Percentiles rank a stretch among this genome's conserved stretches.
Conservation (phyloP, 2,329 filamentous ascomycete genomes). For the Trichophyton simii region DNA sequence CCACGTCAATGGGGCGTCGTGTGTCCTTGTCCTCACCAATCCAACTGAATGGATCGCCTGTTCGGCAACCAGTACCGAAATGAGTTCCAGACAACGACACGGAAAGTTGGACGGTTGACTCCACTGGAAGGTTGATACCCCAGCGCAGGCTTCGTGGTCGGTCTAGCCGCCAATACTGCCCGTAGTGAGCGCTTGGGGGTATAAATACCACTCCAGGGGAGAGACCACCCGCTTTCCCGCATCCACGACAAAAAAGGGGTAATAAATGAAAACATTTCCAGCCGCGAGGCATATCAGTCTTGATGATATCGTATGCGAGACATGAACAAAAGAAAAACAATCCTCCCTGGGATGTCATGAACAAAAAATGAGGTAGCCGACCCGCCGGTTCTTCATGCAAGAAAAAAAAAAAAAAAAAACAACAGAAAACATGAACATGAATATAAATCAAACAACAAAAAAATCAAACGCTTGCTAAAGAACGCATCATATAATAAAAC, state of each 20-base stretch:
- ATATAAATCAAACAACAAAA: conserved; percentile 25
- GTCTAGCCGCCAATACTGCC: conserved; percentile 2
- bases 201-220: not conserved
- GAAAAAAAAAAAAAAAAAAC: conserved; percentile 15
- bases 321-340: conserved; percentile 22
- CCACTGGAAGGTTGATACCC: conserved; percentile 17
- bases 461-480: conserved; percentile 38
- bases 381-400: conserved; percentile 37
- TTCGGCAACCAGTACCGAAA: conserved; percentile 29
- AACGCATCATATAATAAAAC: conserved; percentile 30
- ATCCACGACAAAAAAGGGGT: conserved; percentile 23
- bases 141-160: not conserved
- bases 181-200: not conserved
- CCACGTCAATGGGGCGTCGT: conserved; percentile 14
- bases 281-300: conserved; percentile 40
- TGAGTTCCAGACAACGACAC: conserved; percentile 22
- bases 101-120: not conserved
- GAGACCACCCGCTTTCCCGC: conserved; percentile 10
- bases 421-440: conserved; percentile 16
- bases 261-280: conserved; percentile 28
- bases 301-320: conserved; percentile 35
- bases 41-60: conserved; percentile 20
- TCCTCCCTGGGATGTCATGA: conserved; percentile 22
- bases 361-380: conserved; percentile 29
- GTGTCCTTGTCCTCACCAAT: conserved; percentile 13